Base-by-base conservation (phyloP, 805 yeast species). In the Candida jianshihensis region DNA sequence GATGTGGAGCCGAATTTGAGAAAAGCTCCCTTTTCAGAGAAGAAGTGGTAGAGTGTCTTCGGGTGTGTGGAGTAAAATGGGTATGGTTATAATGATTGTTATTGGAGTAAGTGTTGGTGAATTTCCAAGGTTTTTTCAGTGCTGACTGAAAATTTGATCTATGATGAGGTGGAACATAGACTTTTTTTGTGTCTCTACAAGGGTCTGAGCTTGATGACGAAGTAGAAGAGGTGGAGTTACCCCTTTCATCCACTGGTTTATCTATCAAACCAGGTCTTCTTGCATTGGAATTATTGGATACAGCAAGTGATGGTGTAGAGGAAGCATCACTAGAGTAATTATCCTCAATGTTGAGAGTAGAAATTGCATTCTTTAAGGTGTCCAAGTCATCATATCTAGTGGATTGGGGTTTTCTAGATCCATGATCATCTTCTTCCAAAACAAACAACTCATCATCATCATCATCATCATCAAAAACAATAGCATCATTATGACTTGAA, bases 121-220 rank as follows among this genome's bases (percentile, higher is more conserved):
- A 19, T 5, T 33, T 21, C 51, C 41, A 31, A 26, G 38, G 34
- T 30, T 34, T 44, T 26, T 39, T 42, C 37, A 33, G 33, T 15
- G 37, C 40, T 17, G 42, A 42, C 43, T 33, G 51, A 47, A 48
- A 44, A 40, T 60, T 59, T 36, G 66, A 59, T 46, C 79, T 61
- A 40, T 71, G 76, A 47, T 73, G 78, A 12, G 79, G 79, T 19
- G 77, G 78, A 16, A 73, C 60, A 43, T 73, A 73, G 10, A 40
- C 37, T 16, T 39, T 48, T 39, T 48, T 53, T 9, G 50, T 32
- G 29, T 37, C 19, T 15, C 26, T 17, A 4, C 13, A 11, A 12
- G 10, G 10, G n/a, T 31, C 33, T 7, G 47, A 31, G 15, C 28
- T 45, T 25, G 46, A 36, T 27, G 39, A 35, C 5, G 44, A 37